These are phyloP conservation scores for Trichosporon coremiiforme DNA, from an alignment of 1,284 basidiomycete species.

Conservation along the genomic window DNA sequence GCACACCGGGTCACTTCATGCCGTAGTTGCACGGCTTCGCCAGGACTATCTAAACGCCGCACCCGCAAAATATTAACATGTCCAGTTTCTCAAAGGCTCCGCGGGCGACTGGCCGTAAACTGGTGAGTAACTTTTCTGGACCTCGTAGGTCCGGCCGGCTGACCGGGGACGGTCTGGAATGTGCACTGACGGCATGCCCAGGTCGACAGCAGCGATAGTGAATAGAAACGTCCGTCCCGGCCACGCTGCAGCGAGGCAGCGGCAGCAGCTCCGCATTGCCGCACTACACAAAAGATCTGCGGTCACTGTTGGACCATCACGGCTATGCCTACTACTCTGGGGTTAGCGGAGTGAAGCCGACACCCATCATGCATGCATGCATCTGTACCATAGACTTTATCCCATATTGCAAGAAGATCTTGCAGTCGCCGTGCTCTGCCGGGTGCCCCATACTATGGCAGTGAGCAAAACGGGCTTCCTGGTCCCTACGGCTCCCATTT, in stretches of 20 bases:
- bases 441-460: too few species aligned
- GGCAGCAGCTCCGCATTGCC: neutral
- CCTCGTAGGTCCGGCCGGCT: neutral
- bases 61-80: neutral
- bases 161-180: neutral
- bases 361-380: neutral
- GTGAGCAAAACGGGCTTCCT: neutral
- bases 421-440: too few species aligned
- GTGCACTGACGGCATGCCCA: neutral
- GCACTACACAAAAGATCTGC: too few species aligned
- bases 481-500: slow-evolving; percentile 10
- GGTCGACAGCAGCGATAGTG: slow-evolving; percentile 16
- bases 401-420: too few species aligned
- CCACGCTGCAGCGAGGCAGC: neutral
- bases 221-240: neutral
- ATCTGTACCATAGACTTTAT: slow-evolving; percentile 10
- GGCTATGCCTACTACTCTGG: too few species aligned
- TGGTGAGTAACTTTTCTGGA: neutral
- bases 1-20: neutral
- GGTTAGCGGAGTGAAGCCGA: neutral
- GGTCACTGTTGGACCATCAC: too few species aligned
- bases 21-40: neutral
- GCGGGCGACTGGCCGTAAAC: slow-evolving; percentile 6
- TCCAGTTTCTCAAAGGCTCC: slow-evolving; percentile 8
- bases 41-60: neutral